Evolutionary conservation across 2,329 filamentous ascomycete genomes (phyloP), one percentile per base, ranked within the genome.

Genomic region (Phoma herbarum): DNA sequence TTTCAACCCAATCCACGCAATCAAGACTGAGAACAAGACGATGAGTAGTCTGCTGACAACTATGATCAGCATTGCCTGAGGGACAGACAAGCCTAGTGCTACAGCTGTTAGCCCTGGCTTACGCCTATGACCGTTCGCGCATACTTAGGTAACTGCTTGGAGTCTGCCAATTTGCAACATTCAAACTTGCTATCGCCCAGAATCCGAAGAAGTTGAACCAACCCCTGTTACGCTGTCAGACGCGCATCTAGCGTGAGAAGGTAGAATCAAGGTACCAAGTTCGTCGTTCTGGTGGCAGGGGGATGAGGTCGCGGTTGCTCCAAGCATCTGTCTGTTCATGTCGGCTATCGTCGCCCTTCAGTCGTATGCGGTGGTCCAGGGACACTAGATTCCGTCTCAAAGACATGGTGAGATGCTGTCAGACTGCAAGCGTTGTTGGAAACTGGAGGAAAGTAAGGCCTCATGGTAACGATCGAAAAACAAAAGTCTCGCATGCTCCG

Each of bases 41-140:
- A 82, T 78, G 4, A 83, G 66, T 0, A 80, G 60, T 4, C 79
- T 75, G 7, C 78, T 78, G 6, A 84, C 51, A 18, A 82, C 70
- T 28, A 83, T 83, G 53, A 83, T 75, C n/a, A 75, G 65, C 78
- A 84, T 81, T 23, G 81, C 69, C 59, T 83, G 81, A 10, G 75
- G 68, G 2, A 83, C 80, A 0, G 81, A 83, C n/a, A 83, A 72
- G 1, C 81, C 81, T 59, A 81, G 76, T 2, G 79, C 74, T 77
- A 29, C 37, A 1, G 1, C 16, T 2, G 20, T 58, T 25, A 26
- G 50, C 68, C 25, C 65, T 31, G 22, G 12, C 9, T 4, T 31
- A 10, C 14, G 10, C n/a, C 2, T n/a, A n/a, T 10, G 11, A 35
- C n/a, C 0, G 5, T 3, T 10, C 25, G 2, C 9, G 25, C 59